phyloP scores from a whole-genome alignment of 2,329 filamentous ascomycete genomes.

The Paracoccidioides brasiliensis region DNA sequence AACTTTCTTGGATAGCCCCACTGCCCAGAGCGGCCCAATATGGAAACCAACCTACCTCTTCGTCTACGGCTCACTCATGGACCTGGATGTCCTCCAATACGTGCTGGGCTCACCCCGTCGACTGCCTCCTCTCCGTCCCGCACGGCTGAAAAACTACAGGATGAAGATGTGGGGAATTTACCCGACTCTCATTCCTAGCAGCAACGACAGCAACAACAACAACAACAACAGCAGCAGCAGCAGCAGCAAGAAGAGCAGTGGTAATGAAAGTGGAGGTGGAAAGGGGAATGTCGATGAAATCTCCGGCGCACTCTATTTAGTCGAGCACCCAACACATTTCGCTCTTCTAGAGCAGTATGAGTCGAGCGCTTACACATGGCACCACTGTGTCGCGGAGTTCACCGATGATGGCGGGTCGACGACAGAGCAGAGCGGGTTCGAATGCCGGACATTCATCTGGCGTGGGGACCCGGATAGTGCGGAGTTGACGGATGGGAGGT shows the following conservation, averaged over 20 bases:
- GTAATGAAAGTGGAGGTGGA: not conserved
- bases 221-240: not conserved
- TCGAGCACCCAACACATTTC: constrained; percentile 6
- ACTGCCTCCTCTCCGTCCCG: constrained; percentile 2
- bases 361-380: constrained; percentile 7
- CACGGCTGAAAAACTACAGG: constrained; percentile 6
- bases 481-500: constrained; percentile 4
- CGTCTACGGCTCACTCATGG: constrained; percentile 11
- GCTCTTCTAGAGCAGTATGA: constrained; percentile 7
- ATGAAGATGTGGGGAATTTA: constrained; percentile 10
- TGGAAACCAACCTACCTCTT: constrained; percentile 5
- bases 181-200: constrained; percentile 5
- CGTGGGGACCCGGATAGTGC: constrained; percentile 3
- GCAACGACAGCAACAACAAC: not conserved
- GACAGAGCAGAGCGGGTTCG: constrained; percentile 1
- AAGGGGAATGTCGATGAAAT: not conserved
- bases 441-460: constrained; percentile 9
- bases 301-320: constrained; percentile 4
- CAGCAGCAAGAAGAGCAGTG: too few relatives aligned
- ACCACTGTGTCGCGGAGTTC: constrained; percentile 2
- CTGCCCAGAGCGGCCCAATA: not conserved
- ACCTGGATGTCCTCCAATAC: constrained; percentile 7
- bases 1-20: not conserved
- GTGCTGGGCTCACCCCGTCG: constrained; percentile 3
- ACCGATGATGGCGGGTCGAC: not conserved